Conservation (phyloP, 805 yeast species). For the Zygotorulaspora danielsina region DNA sequence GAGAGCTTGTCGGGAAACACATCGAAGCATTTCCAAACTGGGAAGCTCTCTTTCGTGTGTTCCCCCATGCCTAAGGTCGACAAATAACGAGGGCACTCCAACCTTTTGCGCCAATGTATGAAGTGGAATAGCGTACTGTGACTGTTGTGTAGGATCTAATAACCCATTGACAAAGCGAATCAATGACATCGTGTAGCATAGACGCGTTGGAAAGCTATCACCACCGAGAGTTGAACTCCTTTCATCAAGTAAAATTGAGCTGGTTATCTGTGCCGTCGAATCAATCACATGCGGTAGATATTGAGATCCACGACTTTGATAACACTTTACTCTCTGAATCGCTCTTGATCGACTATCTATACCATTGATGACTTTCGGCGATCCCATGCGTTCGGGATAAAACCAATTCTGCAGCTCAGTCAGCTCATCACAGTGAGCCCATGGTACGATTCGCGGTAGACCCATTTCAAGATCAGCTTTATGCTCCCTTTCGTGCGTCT, state of each 20-base stretch:
- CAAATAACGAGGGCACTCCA: constrained; percentile 74
- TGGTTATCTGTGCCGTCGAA: constrained; percentile 54
- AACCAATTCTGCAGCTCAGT: constrained; percentile 48
- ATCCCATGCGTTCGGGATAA: constrained; percentile 37
- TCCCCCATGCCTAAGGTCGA: constrained; percentile 83
- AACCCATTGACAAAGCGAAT: constrained; percentile 88
- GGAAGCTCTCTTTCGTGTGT: constrained; percentile 83
- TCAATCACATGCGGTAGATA: constrained; percentile 69
- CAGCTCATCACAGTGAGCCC: constrained; percentile 43
- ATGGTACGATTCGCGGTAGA: constrained; percentile 37
- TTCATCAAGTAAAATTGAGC: constrained; percentile 45
- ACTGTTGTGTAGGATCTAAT: constrained; percentile 80
- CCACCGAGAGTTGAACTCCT: constrained; percentile 22
- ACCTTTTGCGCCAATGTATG: constrained; percentile 65
- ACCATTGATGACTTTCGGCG: constrained; percentile 13
- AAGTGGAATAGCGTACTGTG: constrained; percentile 72
- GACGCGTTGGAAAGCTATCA: constrained; percentile 33
- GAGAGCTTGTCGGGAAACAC: constrained; percentile 57
- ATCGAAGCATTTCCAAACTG: constrained; percentile 59
- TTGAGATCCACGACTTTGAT: constrained; percentile 50
- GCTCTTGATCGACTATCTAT: constrained; percentile 40
- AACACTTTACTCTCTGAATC: constrained; percentile 48
- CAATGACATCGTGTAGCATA: constrained; percentile 67
- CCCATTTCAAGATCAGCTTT: constrained; percentile 21
- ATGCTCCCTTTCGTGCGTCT: too few relatives aligned